Evolutionary conservation across 1,284 basidiomycete species (phyloP).

Genomic region (Mixia osmundae): DNA sequence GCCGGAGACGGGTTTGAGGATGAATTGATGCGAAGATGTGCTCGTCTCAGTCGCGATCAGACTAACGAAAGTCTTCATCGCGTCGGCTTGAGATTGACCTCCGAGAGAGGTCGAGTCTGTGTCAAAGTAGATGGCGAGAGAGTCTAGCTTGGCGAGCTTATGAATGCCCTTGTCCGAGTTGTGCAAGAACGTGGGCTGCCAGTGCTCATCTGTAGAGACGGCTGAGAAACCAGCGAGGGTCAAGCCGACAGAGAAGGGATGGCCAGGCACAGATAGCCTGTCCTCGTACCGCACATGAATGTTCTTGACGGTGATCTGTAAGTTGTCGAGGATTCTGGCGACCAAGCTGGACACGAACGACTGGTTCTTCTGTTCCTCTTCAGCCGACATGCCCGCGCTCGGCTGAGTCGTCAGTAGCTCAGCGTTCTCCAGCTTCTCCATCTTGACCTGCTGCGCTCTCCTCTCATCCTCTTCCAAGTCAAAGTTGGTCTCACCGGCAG

Average conservation of each 20-base stretch:
- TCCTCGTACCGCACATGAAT: constrained; percentile 96
- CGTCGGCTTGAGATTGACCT: constrained; percentile 33
- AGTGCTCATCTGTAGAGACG: constrained; percentile 72
- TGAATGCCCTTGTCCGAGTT: constrained; percentile 71
- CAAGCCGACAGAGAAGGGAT: constrained; percentile 80
- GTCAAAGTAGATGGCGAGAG: constrained; percentile 84
- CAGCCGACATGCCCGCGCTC: constrained; percentile 29
- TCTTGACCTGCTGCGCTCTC: constrained; percentile 61
- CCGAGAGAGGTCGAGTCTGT: constrained; percentile 70
- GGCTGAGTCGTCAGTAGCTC: constrained; percentile 51
- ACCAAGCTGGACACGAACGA: constrained; percentile 63
- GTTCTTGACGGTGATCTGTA: constrained; percentile 86
- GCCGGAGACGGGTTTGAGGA: constrained; percentile 86
- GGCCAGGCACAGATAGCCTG: constrained; percentile 76
- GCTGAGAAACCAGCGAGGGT: constrained; percentile 84
- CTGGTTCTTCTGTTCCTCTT: constrained; percentile 49
- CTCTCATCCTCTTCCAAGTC: constrained; percentile 68
- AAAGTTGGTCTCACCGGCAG: constrained; percentile 40
- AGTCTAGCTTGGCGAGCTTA: constrained; percentile 77
- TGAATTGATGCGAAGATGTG: constrained; percentile 58
- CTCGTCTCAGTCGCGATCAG: constrained; percentile 26
- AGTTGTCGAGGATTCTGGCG: constrained; percentile 82
- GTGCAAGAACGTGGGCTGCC: constrained; percentile 88
- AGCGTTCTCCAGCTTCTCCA: constrained; percentile 66
- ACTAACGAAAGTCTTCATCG: constrained; percentile 50